These are phyloP conservation scores for Euphorbia pulcherrima DNA, from an alignment of 345 rosid species.

Conservation along the genomic window DNA sequence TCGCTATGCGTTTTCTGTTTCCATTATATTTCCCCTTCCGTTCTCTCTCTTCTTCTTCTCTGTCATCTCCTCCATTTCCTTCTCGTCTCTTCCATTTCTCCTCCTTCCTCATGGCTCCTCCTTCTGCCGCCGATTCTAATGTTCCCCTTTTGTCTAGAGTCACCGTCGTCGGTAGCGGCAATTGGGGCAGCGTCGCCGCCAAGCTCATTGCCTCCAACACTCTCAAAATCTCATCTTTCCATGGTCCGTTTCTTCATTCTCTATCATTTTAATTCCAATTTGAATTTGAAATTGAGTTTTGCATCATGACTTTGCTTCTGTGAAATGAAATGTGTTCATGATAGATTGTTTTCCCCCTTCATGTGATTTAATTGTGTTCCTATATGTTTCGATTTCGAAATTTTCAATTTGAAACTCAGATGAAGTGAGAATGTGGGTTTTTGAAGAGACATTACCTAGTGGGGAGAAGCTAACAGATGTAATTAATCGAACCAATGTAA, in stretches of 20 bases:
- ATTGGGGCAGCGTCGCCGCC: slow-evolving; percentile 98
- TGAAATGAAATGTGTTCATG: too few relatives aligned
- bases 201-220: slow-evolving; percentile 92
- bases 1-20: slow-evolving; percentile 31
- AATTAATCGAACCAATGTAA: slow-evolving; percentile 81
- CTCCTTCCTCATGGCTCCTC: slow-evolving; percentile 15
- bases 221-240: slow-evolving; percentile 62
- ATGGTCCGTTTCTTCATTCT: slow-evolving; percentile 39
- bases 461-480: slow-evolving; percentile 90
- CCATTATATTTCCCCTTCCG: slow-evolving; percentile 20
- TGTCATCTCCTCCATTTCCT: slow-evolving; percentile 3
- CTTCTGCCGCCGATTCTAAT: slow-evolving; percentile 10
- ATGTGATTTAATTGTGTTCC: not conserved
- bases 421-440: slow-evolving; percentile 99
- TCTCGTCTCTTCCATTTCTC: slow-evolving; percentile 14
- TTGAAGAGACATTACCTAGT: slow-evolving; percentile 73
- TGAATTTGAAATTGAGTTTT: too few relatives aligned
- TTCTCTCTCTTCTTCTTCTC: slow-evolving; percentile 17
- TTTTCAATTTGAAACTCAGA: slow-evolving; percentile 44
- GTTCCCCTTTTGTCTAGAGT: slow-evolving; percentile 44
- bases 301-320: too few relatives aligned
- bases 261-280: not conserved
- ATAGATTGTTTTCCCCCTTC: too few relatives aligned
- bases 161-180: slow-evolving; percentile 90
- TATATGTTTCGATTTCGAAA: slow-evolving; percentile 1